Base-by-base conservation (phyloP, 2,329 filamentous ascomycete species). In the Fusarium armeniacum region DNA sequence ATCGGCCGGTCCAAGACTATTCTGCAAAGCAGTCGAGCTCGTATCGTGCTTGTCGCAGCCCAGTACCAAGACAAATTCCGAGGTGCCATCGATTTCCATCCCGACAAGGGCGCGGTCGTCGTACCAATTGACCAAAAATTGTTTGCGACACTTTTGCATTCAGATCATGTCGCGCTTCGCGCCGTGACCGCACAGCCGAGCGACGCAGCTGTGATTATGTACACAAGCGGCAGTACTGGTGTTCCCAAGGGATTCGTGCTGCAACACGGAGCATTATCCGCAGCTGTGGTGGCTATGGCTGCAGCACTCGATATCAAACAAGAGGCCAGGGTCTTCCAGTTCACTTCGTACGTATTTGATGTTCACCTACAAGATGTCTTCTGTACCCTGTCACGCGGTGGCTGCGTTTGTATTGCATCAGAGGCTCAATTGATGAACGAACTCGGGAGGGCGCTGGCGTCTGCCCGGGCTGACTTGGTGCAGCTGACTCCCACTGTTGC, bases 341-440 rank as follows among this genome's bases (percentile, higher is more conserved):
- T 61, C 26, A 53, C 63, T 38, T 60, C 59, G 22, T 62, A 69
- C 49, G 58, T 58, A 7, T 69, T 69, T 36, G 66, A 69, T 51
- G 45, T 45, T 26, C 58, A 56, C 44, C 43, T 58, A 43, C 51
- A 38, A 18, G 55, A 60, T 57, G 66, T 60, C 35, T 64, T 61
- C 56, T 61, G 38, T 20, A 67, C 59, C 15, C 54, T 69, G 13
- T 55, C 49, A n/a, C 38, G 15, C 30, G 66, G 66, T 28, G 59
- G 54, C 28, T 51, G 59, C 20, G 58, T 67, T 18, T 69, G 63
- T 43, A 61, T 64, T 24, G 58, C 59, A 43, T 69, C 66, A 35
- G 65, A 65, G 35, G 30, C 56, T 33, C 55, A 67, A 32, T 47
- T 62, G 47, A 24, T 67, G 52, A 64, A 67, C 32, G 60, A 67